Evolutionary conservation across 202 grass and related monocot genomes (phyloP), one percentile per base, ranked within the genome.

Genomic region (Digitaria exilis): DNA sequence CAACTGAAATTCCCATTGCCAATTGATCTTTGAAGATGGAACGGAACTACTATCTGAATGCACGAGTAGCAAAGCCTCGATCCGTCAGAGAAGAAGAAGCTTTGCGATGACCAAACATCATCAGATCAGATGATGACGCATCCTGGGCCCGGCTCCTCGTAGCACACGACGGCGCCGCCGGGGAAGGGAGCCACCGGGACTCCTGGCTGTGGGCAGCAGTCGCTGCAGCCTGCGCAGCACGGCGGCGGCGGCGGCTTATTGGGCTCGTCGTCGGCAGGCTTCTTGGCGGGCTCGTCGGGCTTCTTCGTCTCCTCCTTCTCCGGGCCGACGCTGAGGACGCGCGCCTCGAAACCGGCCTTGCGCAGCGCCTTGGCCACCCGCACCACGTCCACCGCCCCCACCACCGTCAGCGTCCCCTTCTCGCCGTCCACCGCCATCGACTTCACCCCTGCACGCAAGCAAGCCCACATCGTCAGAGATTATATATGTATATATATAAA

Each of bases 371-470:
- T 75, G 68, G 85, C 87, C 41, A 93, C 52, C 59, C 46, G 21
- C 52, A 79, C 77, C 69, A 85, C 92, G 77, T 98, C 91, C 49
- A 91, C 96, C 1, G 75, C 82, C 21, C 96, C 92, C 6, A 86
- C 65, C 65, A 98, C 74, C 18, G 91, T 98, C 87, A 95, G 52
- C 72, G 79, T 93, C 30, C 83, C 75, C 79, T 92, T 94, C 12
- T 93, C 90, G 9, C 13, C 84, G 81, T 95, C 92, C 69, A 95
- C 44, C 63, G 43, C 19, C 62, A 98, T 35, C 19, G 96, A 93
- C 17, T 86, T 90, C 43, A 98, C 85, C 16, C 96, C 95, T 94
- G 24, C 69, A 25, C 6, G 9, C 54, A n/a, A n/a, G n/a, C 9
- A 9, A 7, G 3, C 55, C 25, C 48, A 26, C 3, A 28, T 14